Evolutionary conservation across 768 basidiomycete genomes (phyloP), one percentile per base, ranked within the genome.

Genomic region (Royoungia palumana): DNA sequence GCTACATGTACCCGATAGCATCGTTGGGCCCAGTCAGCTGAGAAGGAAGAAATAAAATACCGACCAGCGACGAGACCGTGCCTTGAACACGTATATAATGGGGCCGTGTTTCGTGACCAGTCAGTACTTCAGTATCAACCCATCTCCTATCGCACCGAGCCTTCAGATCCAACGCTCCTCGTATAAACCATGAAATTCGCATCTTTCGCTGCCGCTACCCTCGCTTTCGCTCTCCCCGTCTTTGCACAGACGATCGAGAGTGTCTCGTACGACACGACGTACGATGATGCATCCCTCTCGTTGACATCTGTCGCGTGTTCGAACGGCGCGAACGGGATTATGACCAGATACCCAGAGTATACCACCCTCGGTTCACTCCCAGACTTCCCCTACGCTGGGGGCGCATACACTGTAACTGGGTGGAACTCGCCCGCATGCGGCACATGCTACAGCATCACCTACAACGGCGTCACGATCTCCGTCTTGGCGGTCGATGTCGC

Each of bases 281-380:
- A 70, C 47, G 70, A 68, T 51, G 42, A 66, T 3, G 6, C 59
- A 19, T 32, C 43, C 21, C 35, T 45, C 17, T 44, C 62, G 6
- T 55, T 67, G 39, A 0, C 44, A 6, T 19, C 21, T 1, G 49
- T 70, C 30, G 61, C 72, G 1, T 72, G 70, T 42, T 71, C 72
- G 2, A 13, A 66, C 35, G 72, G 70, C 11, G 2, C 24, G 14
- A 50, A 71, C 35, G 70, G 68, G 10, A 63, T 72, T 35, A 40
- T 59, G 5, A 57, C 44, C 45, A 57, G 61, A n/a, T n/a, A n/a
- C n/a, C n/a, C n/a, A 34, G 65, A 67, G 1, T 73, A 64, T 49
- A 59, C 59, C 40, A 70, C 68, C 5, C 61, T 71, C 41, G 64
- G 65, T 3, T 57, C 56, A 6, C 58, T 72, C 30, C 69, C 68